Conservation (phyloP, 2,329 filamentous ascomycete genomes). For the Botrytis medusae region DNA sequence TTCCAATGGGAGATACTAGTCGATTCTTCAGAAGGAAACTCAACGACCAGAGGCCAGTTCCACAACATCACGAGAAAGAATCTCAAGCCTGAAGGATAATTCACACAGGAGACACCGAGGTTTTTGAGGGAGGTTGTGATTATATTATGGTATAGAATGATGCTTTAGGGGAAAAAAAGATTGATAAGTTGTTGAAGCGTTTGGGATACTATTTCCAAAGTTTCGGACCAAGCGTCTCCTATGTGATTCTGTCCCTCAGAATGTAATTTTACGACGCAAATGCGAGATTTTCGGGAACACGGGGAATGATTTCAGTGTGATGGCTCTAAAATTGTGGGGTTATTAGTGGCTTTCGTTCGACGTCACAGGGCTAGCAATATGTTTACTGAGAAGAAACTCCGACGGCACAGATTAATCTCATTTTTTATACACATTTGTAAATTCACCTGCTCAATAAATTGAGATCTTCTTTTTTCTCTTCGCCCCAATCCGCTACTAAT, state of each 20-base stretch:
- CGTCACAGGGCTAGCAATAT: too few relatives aligned
- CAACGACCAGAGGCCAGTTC: background rate
- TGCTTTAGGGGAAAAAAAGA: background rate
- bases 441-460: too few relatives aligned
- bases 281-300: background rate
- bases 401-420: too few relatives aligned
- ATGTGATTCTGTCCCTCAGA: too few relatives aligned
- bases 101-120: background rate
- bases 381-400: too few relatives aligned
- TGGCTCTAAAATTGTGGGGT: background rate
- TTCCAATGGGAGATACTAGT: conserved; percentile 47
- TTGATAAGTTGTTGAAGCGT: background rate
- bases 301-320: too few relatives aligned
- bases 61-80: background rate
- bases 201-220: background rate
- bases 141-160: background rate
- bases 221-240: background rate
- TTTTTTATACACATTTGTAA: too few relatives aligned
- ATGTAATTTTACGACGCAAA: too few relatives aligned
- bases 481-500: too few relatives aligned
- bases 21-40: conserved; percentile 42
- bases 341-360: too few relatives aligned
- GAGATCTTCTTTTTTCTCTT: too few relatives aligned
- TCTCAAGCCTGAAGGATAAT: background rate
- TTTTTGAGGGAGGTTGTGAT: background rate